phyloP scores from a whole-genome alignment of 495 filamentous ascomycete species.

The Xylaria longipes region DNA sequence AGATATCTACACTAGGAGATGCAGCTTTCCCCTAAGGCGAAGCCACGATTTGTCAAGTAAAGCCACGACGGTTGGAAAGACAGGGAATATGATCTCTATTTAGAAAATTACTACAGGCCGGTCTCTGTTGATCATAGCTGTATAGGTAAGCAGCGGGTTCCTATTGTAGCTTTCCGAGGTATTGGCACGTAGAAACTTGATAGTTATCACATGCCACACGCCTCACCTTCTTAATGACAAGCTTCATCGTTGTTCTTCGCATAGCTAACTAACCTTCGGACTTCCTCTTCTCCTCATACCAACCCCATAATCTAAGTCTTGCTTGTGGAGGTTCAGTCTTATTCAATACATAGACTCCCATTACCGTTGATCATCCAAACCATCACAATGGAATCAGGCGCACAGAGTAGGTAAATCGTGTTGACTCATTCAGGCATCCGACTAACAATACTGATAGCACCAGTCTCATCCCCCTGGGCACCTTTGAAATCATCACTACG shows the following conservation, averaged over 20 bases:
- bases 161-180: conserved; percentile 20
- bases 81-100: conserved; percentile 23
- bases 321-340: conserved; percentile 1
- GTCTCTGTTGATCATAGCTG: conserved; percentile 19
- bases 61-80: conserved; percentile 1
- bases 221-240: conserved; percentile 17
- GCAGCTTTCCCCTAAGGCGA: conserved; percentile 8
- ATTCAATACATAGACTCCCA: not conserved
- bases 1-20: not conserved
- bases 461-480: conserved; percentile 25
- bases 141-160: conserved; percentile 24
- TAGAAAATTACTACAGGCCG: conserved; percentile 25
- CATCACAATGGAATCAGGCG: conserved; percentile 16
- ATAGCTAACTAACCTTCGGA: not conserved
- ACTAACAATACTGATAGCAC: conserved; percentile 19
- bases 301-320: not conserved
- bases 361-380: not conserved
- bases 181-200: conserved; percentile 15
- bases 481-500: conserved; percentile 22
- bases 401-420: conserved; percentile 1
- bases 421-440: not conserved
- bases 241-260: conserved; percentile 2
- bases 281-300: not conserved
- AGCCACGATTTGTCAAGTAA: conserved; percentile 24
- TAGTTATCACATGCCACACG: conserved; percentile 20